Base-by-base conservation (phyloP, 2,329 filamentous ascomycete species). In the Stagonosporopsis rhizophila region DNA sequence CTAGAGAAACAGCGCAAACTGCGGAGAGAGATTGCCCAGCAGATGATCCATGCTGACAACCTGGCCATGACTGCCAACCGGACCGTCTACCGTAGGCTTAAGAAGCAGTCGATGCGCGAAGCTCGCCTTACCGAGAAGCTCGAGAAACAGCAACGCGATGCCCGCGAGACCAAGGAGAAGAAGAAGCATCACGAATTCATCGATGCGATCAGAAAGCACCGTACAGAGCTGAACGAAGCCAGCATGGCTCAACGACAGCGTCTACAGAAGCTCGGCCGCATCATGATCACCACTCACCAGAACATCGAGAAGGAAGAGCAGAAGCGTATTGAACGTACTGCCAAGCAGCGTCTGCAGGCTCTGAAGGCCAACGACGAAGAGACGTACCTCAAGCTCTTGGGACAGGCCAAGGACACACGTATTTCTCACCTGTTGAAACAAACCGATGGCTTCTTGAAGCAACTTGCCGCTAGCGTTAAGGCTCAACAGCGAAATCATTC, bases 291-390 rank as follows among this genome's bases (percentile, higher is more conserved):
- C 54, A 93, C 96, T 59, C 95, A 99, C 77, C 90, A 93, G 78
- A 91, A 94, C 75, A 98, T 99, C 75, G 95, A 99, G 77, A 96
- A 96, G 80, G 95, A 99, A 82, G 95, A 99, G 80, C 94, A 98
- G 84, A 98, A 96, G 82, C 91, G 95, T 61, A 90, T 99, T 65
- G 95, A 99, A 81, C 87, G 95, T 62, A 99, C 94, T 9, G 95
- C 95, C 62, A 99, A 99, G 83, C 95, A 99, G 78, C 95, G 95
- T 97, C 88, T 99, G 64, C 94, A 98, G 78, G 95, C 95, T 59
- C 85, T 99, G 75, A 98, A 97, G 81, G 94, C 95, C 70, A 96
- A 99, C 87, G 95, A 99, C 77, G 95, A 99, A 81, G 95, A 98
- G 80, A 96, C 95, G 0, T 99, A 99, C 76, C 86, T 99, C 79